Percentiles rank a stretch among this genome's conserved stretches.
Conservation (phyloP, 1,284 basidiomycete genomes). For the Heterobasidion occidentale region DNA sequence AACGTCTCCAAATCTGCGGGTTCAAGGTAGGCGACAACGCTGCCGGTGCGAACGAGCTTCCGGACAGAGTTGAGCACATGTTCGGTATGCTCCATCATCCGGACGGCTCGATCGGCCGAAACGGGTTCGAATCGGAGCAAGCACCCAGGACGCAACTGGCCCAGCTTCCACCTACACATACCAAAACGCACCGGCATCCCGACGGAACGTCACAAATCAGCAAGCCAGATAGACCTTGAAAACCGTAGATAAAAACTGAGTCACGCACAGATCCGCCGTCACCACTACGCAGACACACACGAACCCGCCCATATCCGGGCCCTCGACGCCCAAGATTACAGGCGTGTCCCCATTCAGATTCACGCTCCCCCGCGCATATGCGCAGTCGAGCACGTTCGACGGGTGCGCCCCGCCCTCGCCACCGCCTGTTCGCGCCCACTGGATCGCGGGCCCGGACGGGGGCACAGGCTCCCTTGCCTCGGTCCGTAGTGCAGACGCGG, state of each 20-base stretch:
- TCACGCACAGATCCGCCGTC: slow-evolving; percentile 39
- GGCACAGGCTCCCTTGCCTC: too few species aligned
- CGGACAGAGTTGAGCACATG: slow-evolving; percentile 25
- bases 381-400: slow-evolving; percentile 65
- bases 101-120: slow-evolving; percentile 30
- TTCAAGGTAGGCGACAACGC: not conserved
- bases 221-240: not conserved
- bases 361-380: slow-evolving; percentile 52
- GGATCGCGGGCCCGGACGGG: slow-evolving; percentile 36
- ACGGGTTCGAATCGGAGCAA: slow-evolving; percentile 43
- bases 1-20: too few species aligned
- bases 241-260: not conserved
- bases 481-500: too few species aligned
- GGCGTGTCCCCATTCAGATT: slow-evolving; percentile 71
- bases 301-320: slow-evolving; percentile 62
- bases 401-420: slow-evolving; percentile 71
- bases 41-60: not conserved
- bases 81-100: slow-evolving; percentile 17
- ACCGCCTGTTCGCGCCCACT: slow-evolving; percentile 54
- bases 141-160: slow-evolving; percentile 48
- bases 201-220: not conserved
- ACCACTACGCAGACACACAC: slow-evolving; percentile 47
- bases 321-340: slow-evolving; percentile 56
- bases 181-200: too few species aligned
- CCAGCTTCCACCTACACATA: slow-evolving; percentile 45